Base-by-base conservation (phyloP, 495 filamentous ascomycete species). In the Lentithecium fluviatile region DNA sequence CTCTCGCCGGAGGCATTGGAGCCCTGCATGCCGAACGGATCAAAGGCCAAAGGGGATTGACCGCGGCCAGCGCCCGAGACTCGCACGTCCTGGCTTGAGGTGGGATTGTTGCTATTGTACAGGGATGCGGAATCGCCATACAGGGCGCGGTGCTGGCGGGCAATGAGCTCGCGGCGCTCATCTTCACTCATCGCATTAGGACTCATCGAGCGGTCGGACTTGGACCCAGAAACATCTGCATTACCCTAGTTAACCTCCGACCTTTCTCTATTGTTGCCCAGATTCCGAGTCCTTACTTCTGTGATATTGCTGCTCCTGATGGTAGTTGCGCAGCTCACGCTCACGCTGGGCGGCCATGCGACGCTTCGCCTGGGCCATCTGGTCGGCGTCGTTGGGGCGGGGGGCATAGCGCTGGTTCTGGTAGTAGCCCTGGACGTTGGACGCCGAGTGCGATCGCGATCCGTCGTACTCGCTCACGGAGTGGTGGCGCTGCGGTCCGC, bases 301-400 rank as follows among this genome's bases (percentile, higher is more conserved):
- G 79, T 97, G 95, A 82, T 95, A 97, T 85, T 98, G 94, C 82
- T 98, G 94, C 82, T 98, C 94, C 80, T 97, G 94, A 77, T 98
- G 94, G 80, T 97, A 97, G 78, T 98, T 98, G 77, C 94, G 90
- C 76, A 98, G 85, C 80, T 98, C 94, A 76, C 95, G 88, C 82
- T 98, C 94, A 77, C 94, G 89, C 78, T 96, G 93, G 77, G 94
- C 94, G 60, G 94, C 94, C 87, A 96, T 91, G 79, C 92, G 89
- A 77, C 94, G 88, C 80, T 98, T 97, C 73, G 90, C 92, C 83
- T 97, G 94, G 83, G 95, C 88, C 86, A 96, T 89, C 78, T 96
- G 91, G 77, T 98, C 94, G 72, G 92, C 90, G 79, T 98, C 94
- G 80, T 87, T 95, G 53, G 88, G 89, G 70, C 91, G 89, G 70